These are phyloP conservation scores for Zarea fungicola DNA, from an alignment of 2,329 filamentous ascomycete genomes.

Conservation along the genomic window DNA sequence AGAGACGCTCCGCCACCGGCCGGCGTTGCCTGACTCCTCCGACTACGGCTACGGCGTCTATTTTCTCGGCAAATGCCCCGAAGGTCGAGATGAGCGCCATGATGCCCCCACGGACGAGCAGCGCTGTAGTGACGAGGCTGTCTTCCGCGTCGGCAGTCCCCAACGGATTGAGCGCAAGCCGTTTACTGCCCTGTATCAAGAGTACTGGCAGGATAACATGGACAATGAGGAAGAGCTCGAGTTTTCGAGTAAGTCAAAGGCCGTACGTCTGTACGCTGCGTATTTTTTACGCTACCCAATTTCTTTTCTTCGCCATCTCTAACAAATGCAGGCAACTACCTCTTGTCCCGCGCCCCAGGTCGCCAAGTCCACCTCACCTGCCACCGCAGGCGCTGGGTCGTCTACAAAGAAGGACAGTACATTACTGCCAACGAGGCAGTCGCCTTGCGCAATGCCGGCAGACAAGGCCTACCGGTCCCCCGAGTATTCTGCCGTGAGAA, in stretches of 20 bases:
- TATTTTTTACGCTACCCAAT: background rate
- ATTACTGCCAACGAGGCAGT: conserved; percentile 6
- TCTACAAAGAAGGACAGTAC: conserved; percentile 7
- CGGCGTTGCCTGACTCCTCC: background rate
- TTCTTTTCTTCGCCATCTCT: background rate
- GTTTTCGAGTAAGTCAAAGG: conserved; percentile 5
- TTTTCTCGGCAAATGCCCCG: background rate
- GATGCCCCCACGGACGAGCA: background rate
- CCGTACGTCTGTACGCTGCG: too few species aligned
- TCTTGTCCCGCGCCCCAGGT: conserved; percentile 5
- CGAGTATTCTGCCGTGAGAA: conserved; percentile 8
- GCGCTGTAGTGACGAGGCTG: background rate
- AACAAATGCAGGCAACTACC: background rate
- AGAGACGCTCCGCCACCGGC: conserved; percentile 6
- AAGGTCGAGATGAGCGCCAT: conserved; percentile 2
- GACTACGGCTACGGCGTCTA: conserved; percentile 5
- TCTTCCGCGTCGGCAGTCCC: conserved; percentile 6
- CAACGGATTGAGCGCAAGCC: conserved; percentile 1
- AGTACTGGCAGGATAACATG: conserved; percentile 8
- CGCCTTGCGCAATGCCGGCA: conserved; percentile 3
- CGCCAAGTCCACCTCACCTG: conserved; percentile 7
- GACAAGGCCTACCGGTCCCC: conserved; percentile 6
- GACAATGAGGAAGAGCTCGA: conserved; percentile 3
- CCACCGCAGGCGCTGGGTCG: conserved; percentile 7
- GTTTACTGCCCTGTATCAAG: conserved; percentile 4